Evolutionary conservation across 164 flowering plant species (phyloP).

Genomic region (Magnolia kwangsiensis): DNA sequence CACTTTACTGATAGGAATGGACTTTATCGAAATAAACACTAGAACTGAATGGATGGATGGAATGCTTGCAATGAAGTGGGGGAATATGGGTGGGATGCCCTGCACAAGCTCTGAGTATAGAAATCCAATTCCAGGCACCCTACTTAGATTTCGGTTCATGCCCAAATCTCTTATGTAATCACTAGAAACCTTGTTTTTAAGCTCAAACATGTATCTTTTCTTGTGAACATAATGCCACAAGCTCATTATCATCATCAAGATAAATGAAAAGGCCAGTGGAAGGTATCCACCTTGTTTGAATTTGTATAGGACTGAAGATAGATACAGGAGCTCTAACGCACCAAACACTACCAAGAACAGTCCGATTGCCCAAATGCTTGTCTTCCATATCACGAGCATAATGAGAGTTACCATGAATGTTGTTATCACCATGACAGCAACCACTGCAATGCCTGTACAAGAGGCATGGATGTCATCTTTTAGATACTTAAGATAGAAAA

Average conservation of each 20-base stretch:
- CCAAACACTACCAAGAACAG: conserved; percentile 37
- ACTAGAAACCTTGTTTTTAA: conserved; percentile 53
- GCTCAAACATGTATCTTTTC: conserved; percentile 52
- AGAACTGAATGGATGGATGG: conserved; percentile 68
- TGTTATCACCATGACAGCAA: conserved; percentile 60
- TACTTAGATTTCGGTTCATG: conserved; percentile 27
- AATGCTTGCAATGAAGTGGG: conserved; percentile 51
- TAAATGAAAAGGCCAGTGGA: conserved; percentile 48
- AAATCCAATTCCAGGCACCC: conserved; percentile 64
- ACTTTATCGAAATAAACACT: conserved; percentile 62
- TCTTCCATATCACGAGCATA: conserved; percentile 72
- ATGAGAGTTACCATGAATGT: conserved; percentile 53
- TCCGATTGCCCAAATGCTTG: conserved; percentile 36
- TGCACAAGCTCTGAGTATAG: conserved; percentile 74
- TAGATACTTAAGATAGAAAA: neutral
- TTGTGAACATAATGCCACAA: conserved; percentile 66
- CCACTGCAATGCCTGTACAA: conserved; percentile 70
- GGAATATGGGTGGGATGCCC: conserved; percentile 75
- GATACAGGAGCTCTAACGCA: conserved; percentile 29
- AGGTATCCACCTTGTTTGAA: conserved; percentile 63
- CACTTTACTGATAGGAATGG: conserved; percentile 59
- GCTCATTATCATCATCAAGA: conserved; percentile 51
- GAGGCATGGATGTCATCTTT: neutral
- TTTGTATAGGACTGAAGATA: conserved; percentile 54
- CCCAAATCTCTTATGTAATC: conserved; percentile 37